Conservation (phyloP, 1,139 yeast species). For the Hemisphaericaspora subhashii region DNA sequence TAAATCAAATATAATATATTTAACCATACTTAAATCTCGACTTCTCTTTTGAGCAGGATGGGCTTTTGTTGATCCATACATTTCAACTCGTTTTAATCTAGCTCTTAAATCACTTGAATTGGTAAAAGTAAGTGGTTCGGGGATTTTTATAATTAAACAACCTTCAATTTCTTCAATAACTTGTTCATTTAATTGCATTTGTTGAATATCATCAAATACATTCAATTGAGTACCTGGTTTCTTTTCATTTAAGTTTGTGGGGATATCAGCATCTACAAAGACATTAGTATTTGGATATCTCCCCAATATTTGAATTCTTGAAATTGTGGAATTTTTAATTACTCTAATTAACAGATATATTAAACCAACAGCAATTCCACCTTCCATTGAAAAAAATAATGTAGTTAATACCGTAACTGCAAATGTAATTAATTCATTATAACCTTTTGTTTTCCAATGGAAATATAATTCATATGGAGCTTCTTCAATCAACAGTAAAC, state of each 20-base stretch:
- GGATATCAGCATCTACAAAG: conserved; percentile 74
- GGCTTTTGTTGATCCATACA: conserved; percentile 77
- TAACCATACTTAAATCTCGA: conserved; percentile 55
- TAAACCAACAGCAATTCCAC: conserved; percentile 86
- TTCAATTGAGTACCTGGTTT: conserved; percentile 17
- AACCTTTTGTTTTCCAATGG: conserved; percentile 74
- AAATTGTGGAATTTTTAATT: conserved; percentile 79
- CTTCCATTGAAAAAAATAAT: conserved; percentile 78
- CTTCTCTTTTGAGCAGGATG: conserved; percentile 78
- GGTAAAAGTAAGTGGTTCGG: conserved; percentile 92
- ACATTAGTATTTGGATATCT: conserved; percentile 75
- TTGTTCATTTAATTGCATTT: conserved; percentile 37
- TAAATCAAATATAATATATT: conserved; percentile 74
- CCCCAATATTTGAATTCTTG: conserved; percentile 87
- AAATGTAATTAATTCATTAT: conserved; percentile 74
- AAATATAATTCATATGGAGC: conserved; percentile 79
- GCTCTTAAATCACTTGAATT: conserved; percentile 81
- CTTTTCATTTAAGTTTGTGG: conserved; percentile 16
- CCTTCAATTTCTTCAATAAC: conserved; percentile 77
- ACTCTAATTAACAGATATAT: conserved; percentile 78
- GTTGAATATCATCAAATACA: conserved; percentile 37
- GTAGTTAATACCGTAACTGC: conserved; percentile 72
- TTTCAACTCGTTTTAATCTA: conserved; percentile 73
- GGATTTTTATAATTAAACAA: conserved; percentile 80
- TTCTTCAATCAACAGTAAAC: conserved; percentile 77